Evolutionary conservation across 2,329 filamentous ascomycete genomes (phyloP).

Genomic region (Leptographium lundbergii): DNA sequence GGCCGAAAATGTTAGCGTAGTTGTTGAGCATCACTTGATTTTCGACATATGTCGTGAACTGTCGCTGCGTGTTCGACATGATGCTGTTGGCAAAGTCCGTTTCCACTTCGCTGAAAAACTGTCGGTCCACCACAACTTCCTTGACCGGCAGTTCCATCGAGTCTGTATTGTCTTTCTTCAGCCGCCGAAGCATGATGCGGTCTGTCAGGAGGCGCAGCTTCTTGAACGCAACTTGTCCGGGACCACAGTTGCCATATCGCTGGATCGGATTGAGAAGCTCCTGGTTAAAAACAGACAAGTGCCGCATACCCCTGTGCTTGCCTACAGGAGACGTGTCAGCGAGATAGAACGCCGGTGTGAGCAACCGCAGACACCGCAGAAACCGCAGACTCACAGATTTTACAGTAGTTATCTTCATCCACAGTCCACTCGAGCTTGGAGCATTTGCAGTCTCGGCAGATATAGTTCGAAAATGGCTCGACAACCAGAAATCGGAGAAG

Average conservation of each 20-base stretch:
- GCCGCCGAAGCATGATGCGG: slow-evolving; percentile 86
- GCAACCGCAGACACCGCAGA: no score
- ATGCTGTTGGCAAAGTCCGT: slow-evolving; percentile 92
- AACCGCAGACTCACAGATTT: slow-evolving; percentile 4
- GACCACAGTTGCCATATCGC: slow-evolving; percentile 44
- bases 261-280: slow-evolving; percentile 80
- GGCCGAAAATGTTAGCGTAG: slow-evolving; percentile 96
- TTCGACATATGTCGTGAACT: slow-evolving; percentile 92
- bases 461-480: slow-evolving; percentile 80
- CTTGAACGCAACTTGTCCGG: slow-evolving; percentile 57
- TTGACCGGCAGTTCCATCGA: slow-evolving; percentile 96
- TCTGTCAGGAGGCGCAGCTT: slow-evolving; percentile 85
- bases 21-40: slow-evolving; percentile 92
- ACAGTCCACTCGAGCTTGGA: slow-evolving; percentile 74
- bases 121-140: slow-evolving; percentile 79
- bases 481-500: slow-evolving; percentile 84
- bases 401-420: slow-evolving; percentile 44
- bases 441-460: slow-evolving; percentile 80
- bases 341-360: background rate
- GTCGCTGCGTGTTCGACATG: slow-evolving; percentile 79
- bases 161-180: slow-evolving; percentile 87
- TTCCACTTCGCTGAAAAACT: slow-evolving; percentile 94
- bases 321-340: slow-evolving; percentile 30
- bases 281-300: slow-evolving; percentile 53
- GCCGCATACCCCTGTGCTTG: slow-evolving; percentile 35